Percentiles rank a stretch among this genome's conserved stretches.
Evolutionary conservation across 257 asterid genomes (phyloP).

Genomic region (Eucommia ulmoides): DNA sequence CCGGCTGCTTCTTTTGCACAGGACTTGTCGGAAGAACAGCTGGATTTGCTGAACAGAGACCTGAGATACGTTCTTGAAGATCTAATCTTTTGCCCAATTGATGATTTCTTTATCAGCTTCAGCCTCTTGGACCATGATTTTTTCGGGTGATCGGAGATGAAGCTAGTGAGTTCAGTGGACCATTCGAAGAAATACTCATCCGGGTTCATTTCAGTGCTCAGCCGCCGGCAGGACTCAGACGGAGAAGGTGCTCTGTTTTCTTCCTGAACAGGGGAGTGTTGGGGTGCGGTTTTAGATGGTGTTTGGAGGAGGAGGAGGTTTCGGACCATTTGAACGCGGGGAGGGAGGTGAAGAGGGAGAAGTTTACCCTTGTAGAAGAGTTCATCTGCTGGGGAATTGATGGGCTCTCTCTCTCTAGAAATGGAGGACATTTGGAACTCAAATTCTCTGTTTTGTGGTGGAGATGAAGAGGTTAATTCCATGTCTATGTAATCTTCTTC

Average conservation of each 20-base stretch:
- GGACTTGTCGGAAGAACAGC: constrained; percentile 21
- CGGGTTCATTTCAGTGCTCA: constrained; percentile 61
- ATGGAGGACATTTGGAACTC: constrained; percentile 63
- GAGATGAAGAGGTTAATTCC: constrained; percentile 19
- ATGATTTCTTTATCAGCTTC: constrained; percentile 28
- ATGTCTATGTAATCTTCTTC: constrained; percentile 41
- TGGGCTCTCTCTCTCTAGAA: constrained; percentile 18
- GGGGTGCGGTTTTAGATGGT: constrained; percentile 1
- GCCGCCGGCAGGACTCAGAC: constrained; percentile 61
- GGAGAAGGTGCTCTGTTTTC: constrained; percentile 27
- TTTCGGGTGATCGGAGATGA: constrained; percentile 7
- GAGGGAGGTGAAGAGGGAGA: constrained; percentile 76
- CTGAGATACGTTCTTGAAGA: constrained; percentile 26
- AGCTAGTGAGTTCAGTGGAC: constrained; percentile 51
- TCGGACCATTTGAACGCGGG: constrained; percentile 51
- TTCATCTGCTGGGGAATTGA: constrained; percentile 62
- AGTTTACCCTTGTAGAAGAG: constrained; percentile 84
- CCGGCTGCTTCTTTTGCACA: constrained; percentile 11
- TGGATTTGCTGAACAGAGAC: constrained; percentile 27
- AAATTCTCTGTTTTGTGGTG: constrained; percentile 43
- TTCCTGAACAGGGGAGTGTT: constrained; percentile 1
- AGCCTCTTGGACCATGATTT: constrained; percentile 34
- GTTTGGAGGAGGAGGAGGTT: constrained; percentile 29
- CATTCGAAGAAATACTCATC: constrained; percentile 60
- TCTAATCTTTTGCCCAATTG: constrained; percentile 25